Base-by-base conservation (phyloP, 2,329 filamentous ascomycete genomes). In the Xylariaceae sp. region DNA sequence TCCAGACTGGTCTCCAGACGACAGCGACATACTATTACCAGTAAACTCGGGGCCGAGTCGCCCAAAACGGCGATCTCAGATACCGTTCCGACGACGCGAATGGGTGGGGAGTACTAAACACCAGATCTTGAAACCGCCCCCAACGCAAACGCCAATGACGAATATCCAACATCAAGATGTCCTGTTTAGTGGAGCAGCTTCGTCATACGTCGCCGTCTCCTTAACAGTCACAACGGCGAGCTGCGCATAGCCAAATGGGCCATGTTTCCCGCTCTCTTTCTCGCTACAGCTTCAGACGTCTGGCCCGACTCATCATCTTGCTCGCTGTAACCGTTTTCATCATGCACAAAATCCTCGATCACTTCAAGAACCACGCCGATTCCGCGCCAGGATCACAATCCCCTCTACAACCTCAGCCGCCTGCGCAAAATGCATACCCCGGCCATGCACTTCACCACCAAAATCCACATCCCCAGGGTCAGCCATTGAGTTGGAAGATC, bases 281-380 rank as follows among this genome's bases (percentile, higher is more conserved):
- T 14, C 34, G 34, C 16, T 14, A 4, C 5, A 3, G 16, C 4
- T 38, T 14, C 34, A 38, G 34, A 38, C 34, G 9, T 16, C 34
- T 38, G 34, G 13, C 44, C 3, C 48, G 58, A 47, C 7, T 58
- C 41, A 17, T 51, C 11, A 16, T 52, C 39, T 17, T 60, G 46
- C 45, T 59, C 47, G 22, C 43, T 12, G 48, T 55, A 41, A 53
- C 55, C 46, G 39, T 42, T 12, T 5, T 45, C 22, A 38, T 63
- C 52, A 55, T 61, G 54, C 49, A 58, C 44, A 49, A 54, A 33
- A 31, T 58, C 22, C 31, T 53, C 42, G 39, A 33, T 19, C 50
- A 53, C 28, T 18, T 60, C 39, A 52, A 51, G 16, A 47, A 51
- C 39, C 28, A 52, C 3, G 40, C 43, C 22, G 34, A 34, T 18